phyloP scores from a whole-genome alignment of 208 protist genomes.

The Eutreptiella sp. region DNA sequence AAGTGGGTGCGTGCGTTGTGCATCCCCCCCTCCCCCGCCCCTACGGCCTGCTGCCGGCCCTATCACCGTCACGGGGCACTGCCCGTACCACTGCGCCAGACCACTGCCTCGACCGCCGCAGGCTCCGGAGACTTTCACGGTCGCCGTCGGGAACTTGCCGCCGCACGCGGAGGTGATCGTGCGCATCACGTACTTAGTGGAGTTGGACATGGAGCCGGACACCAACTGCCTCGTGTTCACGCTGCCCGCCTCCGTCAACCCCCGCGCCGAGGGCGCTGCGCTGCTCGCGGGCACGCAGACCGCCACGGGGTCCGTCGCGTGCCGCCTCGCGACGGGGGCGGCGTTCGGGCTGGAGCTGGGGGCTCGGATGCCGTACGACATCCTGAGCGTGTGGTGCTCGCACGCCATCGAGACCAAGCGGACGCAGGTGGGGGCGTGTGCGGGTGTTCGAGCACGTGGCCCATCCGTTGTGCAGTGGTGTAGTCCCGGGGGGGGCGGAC shows the following conservation, averaged over 20 bases:
- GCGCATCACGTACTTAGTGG: conserved; percentile 31
- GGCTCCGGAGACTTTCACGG: conserved; percentile 35
- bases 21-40: too few species aligned
- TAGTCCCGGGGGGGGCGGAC: too few species aligned
- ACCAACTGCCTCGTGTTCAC: conserved; percentile 24
- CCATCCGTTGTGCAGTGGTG: too few species aligned
- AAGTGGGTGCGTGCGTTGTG: too few species aligned
- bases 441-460: too few species aligned
- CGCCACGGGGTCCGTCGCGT: conserved; percentile 3
- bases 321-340: background rate
- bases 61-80: too few species aligned
- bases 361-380: conserved; percentile 31
- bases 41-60: too few species aligned
- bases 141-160: conserved; percentile 35
- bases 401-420: conserved; percentile 26
- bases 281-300: background rate
- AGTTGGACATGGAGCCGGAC: conserved; percentile 25
- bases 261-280: too few species aligned
- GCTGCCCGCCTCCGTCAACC: conserved; percentile 14
- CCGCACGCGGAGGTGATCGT: conserved; percentile 26
- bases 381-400: conserved; percentile 1
- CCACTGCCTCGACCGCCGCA: too few species aligned
- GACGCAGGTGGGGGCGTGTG: too few species aligned
- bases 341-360: conserved; percentile 27
- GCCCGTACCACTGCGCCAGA: too few species aligned